A percentile compares a stretch with the other conserved stretches of the same genome.
phyloP scores from a whole-genome alignment of 139 green algal genomes.

The Tetraselmis striata region DNA sequence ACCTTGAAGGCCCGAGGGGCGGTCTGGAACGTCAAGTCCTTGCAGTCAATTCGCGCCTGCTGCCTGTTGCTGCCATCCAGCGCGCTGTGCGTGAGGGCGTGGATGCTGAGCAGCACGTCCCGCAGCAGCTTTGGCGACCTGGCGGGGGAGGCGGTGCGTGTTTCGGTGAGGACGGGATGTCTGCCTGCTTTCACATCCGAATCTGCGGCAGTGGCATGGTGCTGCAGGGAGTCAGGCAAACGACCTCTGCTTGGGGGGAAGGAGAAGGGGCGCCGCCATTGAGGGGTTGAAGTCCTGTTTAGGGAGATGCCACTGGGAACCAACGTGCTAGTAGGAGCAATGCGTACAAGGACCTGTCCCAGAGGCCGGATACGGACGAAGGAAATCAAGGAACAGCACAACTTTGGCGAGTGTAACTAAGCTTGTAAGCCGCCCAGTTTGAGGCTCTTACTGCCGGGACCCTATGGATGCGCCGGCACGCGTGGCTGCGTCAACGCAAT shows the following conservation, averaged over 20 bases:
- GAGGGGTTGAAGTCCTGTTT: too few species aligned
- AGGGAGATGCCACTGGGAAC: too few species aligned
- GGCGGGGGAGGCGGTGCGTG: neutral
- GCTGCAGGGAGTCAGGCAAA: neutral
- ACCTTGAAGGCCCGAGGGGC: neutral
- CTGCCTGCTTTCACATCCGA: neutral
- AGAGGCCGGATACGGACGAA: too few species aligned
- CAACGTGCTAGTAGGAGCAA: too few species aligned
- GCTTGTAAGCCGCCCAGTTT: too few species aligned
- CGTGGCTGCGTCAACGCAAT: too few species aligned
- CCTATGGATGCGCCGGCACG: too few species aligned
- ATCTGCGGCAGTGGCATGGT: neutral
- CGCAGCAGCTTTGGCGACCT: neutral
- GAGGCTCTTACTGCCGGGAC: too few species aligned
- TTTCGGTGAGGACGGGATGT: neutral
- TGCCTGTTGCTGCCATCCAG: neutral
- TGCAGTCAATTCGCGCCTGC: neutral
- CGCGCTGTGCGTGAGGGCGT: neutral
- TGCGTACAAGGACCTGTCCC: too few species aligned
- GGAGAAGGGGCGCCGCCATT: too few species aligned
- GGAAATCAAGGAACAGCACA: too few species aligned
- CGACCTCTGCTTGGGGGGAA: neutral
- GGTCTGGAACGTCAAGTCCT: neutral
- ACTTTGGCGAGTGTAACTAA: too few species aligned
- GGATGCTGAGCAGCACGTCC: neutral